A percentile compares a stretch with the other conserved stretches of the same genome.
Evolutionary conservation across 176 grass and related monocot species (phyloP).

Genomic region (Ensete glaucum): DNA sequence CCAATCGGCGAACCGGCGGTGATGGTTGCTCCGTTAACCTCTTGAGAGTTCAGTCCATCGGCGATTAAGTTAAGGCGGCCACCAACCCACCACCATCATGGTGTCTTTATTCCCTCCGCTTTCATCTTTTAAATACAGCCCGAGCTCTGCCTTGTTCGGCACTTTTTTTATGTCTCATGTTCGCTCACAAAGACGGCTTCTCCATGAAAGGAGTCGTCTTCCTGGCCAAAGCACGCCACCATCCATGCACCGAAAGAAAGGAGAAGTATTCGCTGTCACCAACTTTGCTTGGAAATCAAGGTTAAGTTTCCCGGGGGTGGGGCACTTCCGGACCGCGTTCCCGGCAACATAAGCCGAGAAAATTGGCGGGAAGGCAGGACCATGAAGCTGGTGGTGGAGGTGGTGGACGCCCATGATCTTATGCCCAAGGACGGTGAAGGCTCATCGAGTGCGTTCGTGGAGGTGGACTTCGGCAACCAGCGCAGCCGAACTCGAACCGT

Average conservation of each 20-base stretch:
- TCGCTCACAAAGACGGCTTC: neutral
- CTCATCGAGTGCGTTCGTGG: slow-evolving; percentile 22
- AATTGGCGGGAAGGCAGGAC: neutral
- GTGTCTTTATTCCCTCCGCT: slow-evolving; percentile 38
- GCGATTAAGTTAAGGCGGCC: neutral
- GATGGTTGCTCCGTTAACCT: too few species aligned
- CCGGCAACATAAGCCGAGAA: slow-evolving; percentile 2
- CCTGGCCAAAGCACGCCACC: neutral
- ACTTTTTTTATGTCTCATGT: neutral
- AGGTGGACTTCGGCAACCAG: slow-evolving; percentile 35
- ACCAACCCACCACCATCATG: slow-evolving; percentile 20
- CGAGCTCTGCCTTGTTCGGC: neutral
- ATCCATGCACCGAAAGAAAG: neutral
- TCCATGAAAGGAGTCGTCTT: neutral
- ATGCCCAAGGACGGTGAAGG: slow-evolving; percentile 39
- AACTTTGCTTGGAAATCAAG: slow-evolving; percentile 3
- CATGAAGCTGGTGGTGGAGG: slow-evolving; percentile 25
- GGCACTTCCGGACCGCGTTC: neutral
- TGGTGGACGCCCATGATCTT: slow-evolving; percentile 22
- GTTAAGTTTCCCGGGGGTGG: neutral
- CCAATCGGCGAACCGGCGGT: slow-evolving; percentile 13
- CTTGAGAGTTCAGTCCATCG: neutral
- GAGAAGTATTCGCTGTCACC: neutral
- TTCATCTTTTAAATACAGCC: slow-evolving; percentile 12
- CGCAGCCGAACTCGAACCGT: slow-evolving; percentile 20